Conservation (phyloP, 2,329 filamentous ascomycete genomes). For the Sporothrix curviconia region DNA sequence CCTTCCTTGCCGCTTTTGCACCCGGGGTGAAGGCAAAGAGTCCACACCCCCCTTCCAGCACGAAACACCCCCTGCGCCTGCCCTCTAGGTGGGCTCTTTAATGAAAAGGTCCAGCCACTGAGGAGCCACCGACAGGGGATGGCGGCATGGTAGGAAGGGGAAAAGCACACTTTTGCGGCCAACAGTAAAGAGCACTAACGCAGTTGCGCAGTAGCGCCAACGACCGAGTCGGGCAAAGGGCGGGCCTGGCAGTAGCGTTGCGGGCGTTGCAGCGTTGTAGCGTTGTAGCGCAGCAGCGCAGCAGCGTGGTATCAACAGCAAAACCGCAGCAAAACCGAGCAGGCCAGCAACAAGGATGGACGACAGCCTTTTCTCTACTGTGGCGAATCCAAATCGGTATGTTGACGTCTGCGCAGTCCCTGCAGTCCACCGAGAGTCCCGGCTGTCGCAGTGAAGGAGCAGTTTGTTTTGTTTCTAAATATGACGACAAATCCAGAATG, state of each 20-base stretch:
- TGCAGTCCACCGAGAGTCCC: too few species aligned
- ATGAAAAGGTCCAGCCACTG: conserved; percentile 14
- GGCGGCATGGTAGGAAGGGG: conserved; percentile 5
- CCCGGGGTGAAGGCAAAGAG: background rate
- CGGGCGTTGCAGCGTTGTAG: background rate
- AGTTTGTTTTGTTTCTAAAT: too few species aligned
- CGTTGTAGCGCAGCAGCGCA: background rate
- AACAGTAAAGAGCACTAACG: conserved; percentile 13
- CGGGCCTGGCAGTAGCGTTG: background rate
- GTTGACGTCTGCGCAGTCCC: too few species aligned
- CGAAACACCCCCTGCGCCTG: conserved; percentile 6
- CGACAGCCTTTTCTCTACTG: background rate
- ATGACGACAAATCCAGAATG: too few species aligned
- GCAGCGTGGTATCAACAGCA: background rate
- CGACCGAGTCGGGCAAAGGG: background rate
- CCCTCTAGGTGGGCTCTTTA: conserved; percentile 4
- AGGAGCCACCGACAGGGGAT: conserved; percentile 3
- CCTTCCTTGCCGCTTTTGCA: background rate
- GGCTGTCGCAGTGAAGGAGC: too few species aligned
- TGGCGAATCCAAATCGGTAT: background rate
- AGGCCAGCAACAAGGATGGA: background rate
- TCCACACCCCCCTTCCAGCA: background rate
- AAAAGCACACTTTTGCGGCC: background rate
- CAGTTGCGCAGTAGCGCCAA: conserved; percentile 15
- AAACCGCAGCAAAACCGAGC: background rate